Evolutionary conservation across 2,329 filamentous ascomycete genomes (phyloP).

Genomic region (Fusarium hostae): DNA sequence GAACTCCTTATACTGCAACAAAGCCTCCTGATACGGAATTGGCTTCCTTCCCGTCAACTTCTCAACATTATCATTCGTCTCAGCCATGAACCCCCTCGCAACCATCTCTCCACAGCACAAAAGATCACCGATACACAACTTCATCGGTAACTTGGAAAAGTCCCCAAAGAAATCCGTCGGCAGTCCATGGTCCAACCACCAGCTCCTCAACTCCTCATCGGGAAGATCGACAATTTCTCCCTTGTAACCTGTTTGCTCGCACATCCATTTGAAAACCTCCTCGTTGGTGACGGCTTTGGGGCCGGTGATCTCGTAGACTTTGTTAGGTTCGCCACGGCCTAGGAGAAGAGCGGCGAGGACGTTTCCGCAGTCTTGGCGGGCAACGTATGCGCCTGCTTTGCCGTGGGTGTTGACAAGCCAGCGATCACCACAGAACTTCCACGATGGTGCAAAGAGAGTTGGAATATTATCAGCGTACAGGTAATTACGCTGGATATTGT

Average conservation of each 20-base stretch:
- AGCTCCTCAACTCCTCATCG: constrained; percentile 39
- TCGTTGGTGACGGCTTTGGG: constrained; percentile 37
- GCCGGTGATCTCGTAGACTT: constrained; percentile 38
- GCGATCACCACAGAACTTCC: constrained; percentile 39
- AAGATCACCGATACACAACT: constrained; percentile 40
- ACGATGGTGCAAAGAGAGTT: constrained; percentile 34
- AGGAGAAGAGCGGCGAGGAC: constrained; percentile 34
- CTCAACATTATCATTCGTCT: constrained; percentile 39
- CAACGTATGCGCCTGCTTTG: constrained; percentile 36
- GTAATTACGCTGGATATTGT: constrained; percentile 41
- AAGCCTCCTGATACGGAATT: constrained; percentile 27
- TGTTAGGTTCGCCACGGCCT: constrained; percentile 37
- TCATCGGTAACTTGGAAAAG: constrained; percentile 42
- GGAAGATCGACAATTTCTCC: constrained; percentile 37
- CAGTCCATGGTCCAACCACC: constrained; percentile 38
- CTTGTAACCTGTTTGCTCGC: constrained; percentile 32
- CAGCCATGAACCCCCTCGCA: constrained; percentile 27
- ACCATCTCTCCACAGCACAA: constrained; percentile 43
- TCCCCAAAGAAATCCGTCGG: constrained; percentile 39
- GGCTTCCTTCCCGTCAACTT: constrained; percentile 39
- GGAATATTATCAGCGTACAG: constrained; percentile 42
- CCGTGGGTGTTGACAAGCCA: constrained; percentile 41
- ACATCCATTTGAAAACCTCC: constrained; percentile 40
- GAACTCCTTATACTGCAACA: constrained; percentile 38
- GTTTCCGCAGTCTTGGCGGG: constrained; percentile 38